These are phyloP conservation scores for Eimeria sp. DNA, from an alignment of 169 alveolate species.

Conservation along the genomic window DNA sequence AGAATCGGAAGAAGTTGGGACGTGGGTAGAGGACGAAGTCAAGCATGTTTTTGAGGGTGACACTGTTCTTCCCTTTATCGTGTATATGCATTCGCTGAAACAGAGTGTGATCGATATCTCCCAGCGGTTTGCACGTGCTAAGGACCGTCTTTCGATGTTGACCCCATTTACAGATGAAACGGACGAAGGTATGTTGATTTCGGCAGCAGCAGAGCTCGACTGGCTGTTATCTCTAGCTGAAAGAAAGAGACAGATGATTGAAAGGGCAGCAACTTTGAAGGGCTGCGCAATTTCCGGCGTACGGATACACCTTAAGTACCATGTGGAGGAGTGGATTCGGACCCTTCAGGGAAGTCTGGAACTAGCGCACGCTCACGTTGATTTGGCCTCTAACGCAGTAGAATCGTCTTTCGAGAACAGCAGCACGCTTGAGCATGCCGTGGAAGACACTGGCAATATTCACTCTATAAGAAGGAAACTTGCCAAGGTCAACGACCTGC, in stretches of 20 bases:
- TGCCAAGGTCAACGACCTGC: neutral
- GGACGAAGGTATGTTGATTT: neutral
- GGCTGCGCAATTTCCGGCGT: slow-evolving; percentile 8
- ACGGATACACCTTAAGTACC: neutral
- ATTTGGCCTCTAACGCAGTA: neutral
- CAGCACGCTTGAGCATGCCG: neutral
- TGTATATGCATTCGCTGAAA: slow-evolving; percentile 21
- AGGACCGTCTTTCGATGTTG: neutral
- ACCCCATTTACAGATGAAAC: slow-evolving; percentile 1
- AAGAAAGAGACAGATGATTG: neutral
- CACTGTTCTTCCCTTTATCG: neutral
- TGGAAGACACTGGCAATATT: neutral
- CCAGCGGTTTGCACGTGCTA: neutral
- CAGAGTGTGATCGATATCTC: slow-evolving; percentile 2
- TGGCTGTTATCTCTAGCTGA: neutral
- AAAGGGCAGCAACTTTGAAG: slow-evolving; percentile 12
- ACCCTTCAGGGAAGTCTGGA: neutral
- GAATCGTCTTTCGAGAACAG: neutral
- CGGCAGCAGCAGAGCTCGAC: slow-evolving; percentile 22
- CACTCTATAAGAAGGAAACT: neutral
- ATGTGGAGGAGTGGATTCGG: slow-evolving; percentile 5
- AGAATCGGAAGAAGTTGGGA: neutral
- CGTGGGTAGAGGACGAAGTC: neutral
- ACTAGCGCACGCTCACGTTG: neutral
- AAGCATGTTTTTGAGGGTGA: neutral